Percentiles rank a stretch among this genome's conserved stretches.
Evolutionary conservation across 1,284 basidiomycete genomes (phyloP).

Genomic region (Moesziomyces sp.): DNA sequence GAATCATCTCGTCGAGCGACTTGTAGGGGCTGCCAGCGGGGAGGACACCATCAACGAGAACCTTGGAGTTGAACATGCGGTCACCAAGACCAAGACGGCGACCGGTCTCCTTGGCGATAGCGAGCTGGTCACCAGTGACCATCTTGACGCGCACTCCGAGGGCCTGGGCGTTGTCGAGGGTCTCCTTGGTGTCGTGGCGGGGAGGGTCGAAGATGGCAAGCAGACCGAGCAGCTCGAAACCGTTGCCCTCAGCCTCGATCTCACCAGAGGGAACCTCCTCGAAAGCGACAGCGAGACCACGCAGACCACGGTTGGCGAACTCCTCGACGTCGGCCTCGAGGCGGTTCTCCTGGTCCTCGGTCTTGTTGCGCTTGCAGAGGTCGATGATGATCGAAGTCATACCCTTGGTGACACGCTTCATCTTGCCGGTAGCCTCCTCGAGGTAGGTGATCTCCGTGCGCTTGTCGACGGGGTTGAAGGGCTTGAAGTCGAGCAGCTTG

Average conservation of each 20-base stretch:
- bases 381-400: conserved; percentile 90
- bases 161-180: conserved; percentile 93
- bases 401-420: conserved; percentile 98
- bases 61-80: conserved; percentile 96
- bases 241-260: conserved; percentile 84
- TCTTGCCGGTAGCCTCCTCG: conserved; percentile 89
- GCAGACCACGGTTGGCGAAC: conserved; percentile 93
- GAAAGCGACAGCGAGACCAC: conserved; percentile 94
- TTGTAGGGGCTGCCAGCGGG: conserved; percentile 78
- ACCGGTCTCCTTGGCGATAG: conserved; percentile 98
- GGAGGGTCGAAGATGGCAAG: conserved; percentile 98
- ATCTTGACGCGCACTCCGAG: conserved; percentile 99
- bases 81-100: conserved; percentile 94
- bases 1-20: conserved; percentile 85
- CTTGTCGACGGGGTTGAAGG: conserved; percentile 99
- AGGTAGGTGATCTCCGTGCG: conserved; percentile 98
- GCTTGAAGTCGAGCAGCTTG: conserved; percentile 97
- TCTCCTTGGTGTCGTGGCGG: conserved; percentile 97
- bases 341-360: conserved; percentile 85
- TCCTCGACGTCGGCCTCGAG: conserved; percentile 95
- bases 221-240: conserved; percentile 96
- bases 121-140: conserved; percentile 99
- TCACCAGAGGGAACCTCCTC: conserved; percentile 85
- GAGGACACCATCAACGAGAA: conserved; percentile 87
- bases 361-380: conserved; percentile 96